A percentile compares a stretch with the other conserved stretches of the same genome.
Evolutionary conservation across 2,329 filamentous ascomycete species (phyloP).

Genomic region (Penicillium decumbens): DNA sequence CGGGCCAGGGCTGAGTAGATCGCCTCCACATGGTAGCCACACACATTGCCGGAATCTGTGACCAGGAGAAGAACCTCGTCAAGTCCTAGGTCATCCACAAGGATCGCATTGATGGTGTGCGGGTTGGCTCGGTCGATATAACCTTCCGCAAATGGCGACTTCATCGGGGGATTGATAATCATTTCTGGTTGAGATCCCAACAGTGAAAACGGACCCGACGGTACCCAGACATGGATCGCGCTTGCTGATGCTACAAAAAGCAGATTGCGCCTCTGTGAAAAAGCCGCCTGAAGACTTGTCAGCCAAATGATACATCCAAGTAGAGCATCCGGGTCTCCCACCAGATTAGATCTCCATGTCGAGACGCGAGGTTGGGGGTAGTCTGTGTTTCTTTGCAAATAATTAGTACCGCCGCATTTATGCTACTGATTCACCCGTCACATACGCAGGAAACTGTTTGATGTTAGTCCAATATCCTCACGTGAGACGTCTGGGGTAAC

Average conservation of each 20-base stretch:
- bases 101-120: conserved; percentile 65
- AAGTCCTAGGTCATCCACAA: conserved; percentile 63
- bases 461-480: conserved; percentile 13
- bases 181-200: conserved; percentile 39
- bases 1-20: conserved; percentile 46
- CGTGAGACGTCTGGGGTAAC: conserved; percentile 2
- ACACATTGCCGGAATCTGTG: conserved; percentile 72
- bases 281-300: conserved; percentile 32
- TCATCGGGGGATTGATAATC: conserved; percentile 41
- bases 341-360: conserved; percentile 45
- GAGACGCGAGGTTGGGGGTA: conserved; percentile 27
- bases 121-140: conserved; percentile 50
- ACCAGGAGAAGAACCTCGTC: conserved; percentile 64
- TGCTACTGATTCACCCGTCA: not conserved
- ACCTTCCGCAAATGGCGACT: conserved; percentile 45
- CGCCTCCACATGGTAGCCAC: conserved; percentile 61
- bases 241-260: conserved; percentile 43
- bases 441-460: conserved; percentile 26
- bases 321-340: conserved; percentile 18
- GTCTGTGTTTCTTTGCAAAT: conserved; percentile 7
- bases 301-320: not conserved
- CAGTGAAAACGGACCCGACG: conserved; percentile 38
- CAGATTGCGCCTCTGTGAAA: conserved; percentile 46
- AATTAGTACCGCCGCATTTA: conserved; percentile 5
- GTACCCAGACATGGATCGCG: conserved; percentile 45